phyloP scores from a whole-genome alignment of 176 grass and related monocot genomes.

The Carex parvula region DNA sequence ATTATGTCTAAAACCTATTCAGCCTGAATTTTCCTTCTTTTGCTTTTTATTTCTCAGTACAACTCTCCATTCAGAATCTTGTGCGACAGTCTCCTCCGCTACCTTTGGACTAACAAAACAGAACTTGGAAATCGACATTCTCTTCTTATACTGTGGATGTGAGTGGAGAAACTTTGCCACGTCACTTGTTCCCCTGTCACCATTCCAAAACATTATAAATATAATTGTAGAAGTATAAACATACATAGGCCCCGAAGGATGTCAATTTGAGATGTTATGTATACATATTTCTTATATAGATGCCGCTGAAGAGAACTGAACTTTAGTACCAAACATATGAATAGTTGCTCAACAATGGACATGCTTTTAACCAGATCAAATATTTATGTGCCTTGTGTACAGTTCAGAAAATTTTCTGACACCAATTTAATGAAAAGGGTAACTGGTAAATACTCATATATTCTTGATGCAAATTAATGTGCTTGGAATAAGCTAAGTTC shows the following conservation, averaged over 20 bases:
- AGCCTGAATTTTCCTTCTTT: slow-evolving; percentile 31
- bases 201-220: neutral
- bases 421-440: neutral
- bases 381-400: neutral
- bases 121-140: slow-evolving; percentile 50
- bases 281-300: neutral
- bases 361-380: neutral
- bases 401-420: neutral
- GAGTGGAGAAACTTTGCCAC: slow-evolving; percentile 75
- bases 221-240: neutral
- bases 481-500: neutral
- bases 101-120: slow-evolving; percentile 69
- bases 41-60: slow-evolving; percentile 34
- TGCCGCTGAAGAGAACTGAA: neutral
- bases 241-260: neutral
- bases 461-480: neutral
- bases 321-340: neutral
- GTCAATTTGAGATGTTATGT: neutral
- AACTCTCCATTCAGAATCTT: slow-evolving; percentile 37
- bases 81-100: slow-evolving; percentile 58
- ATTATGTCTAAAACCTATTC: slow-evolving; percentile 12
- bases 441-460: neutral
- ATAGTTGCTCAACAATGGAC: neutral
- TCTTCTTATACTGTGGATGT: slow-evolving; percentile 58
- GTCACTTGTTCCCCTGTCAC: slow-evolving; percentile 36